Conservation (phyloP, 2,329 filamentous ascomycete genomes). For the Microsporum audouinii region DNA sequence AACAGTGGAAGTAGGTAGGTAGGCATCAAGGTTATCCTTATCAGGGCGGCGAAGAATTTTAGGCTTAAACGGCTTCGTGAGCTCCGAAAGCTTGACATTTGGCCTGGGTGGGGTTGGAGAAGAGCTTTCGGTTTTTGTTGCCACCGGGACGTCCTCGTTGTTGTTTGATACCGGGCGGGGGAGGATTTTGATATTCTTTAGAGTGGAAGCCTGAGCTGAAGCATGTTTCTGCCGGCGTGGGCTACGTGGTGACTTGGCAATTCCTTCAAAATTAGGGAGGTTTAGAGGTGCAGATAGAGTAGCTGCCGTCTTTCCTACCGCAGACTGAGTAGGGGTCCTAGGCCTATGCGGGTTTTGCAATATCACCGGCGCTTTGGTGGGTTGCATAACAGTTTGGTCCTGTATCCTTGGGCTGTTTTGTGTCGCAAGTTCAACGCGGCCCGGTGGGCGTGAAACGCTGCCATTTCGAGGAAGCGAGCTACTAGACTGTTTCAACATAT, state of each 20-base stretch:
- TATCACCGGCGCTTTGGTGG: slow-evolving; percentile 6
- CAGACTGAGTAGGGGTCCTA: slow-evolving; percentile 13
- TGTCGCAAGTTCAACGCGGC: slow-evolving; percentile 37
- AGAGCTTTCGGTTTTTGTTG: slow-evolving; percentile 6
- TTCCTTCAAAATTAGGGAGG: slow-evolving; percentile 29
- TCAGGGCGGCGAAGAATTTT: slow-evolving; percentile 44
- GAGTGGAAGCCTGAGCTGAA: neutral
- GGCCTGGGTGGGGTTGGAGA: slow-evolving; percentile 10
- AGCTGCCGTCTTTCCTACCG: slow-evolving; percentile 21
- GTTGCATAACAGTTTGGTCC: neutral
- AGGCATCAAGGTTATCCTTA: slow-evolving; percentile 23
- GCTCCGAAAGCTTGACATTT: slow-evolving; percentile 23
- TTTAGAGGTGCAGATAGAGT: slow-evolving; percentile 33
- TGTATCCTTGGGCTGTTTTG: slow-evolving; percentile 18
- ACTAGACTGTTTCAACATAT: slow-evolving; percentile 18
- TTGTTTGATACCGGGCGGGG: slow-evolving; percentile 25
- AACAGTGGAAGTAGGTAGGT: slow-evolving; percentile 21
- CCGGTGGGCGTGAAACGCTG: slow-evolving; percentile 3
- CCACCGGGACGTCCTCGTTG: slow-evolving; percentile 15
- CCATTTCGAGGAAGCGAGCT: neutral
- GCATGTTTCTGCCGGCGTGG: slow-evolving; percentile 16
- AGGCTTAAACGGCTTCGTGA: slow-evolving; percentile 40
- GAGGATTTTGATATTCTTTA: slow-evolving; percentile 25
- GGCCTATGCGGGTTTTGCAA: slow-evolving; percentile 11
- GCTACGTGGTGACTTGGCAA: slow-evolving; percentile 19